phyloP scores from a whole-genome alignment of 176 grass and related monocot species.

The Oryza meyeriana region DNA sequence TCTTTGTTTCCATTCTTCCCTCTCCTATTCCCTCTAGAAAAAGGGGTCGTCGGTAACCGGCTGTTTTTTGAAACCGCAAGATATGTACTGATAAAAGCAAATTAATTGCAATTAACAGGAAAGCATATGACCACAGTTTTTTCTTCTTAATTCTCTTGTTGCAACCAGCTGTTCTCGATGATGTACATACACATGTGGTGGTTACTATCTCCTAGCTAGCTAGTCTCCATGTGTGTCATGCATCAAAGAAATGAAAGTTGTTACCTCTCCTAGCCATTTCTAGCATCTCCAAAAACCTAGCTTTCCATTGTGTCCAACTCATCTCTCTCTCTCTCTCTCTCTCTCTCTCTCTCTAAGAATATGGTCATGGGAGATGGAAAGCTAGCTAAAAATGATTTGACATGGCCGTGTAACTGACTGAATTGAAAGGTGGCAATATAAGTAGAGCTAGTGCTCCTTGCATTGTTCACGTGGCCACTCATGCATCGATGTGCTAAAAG shows the following conservation, averaged over 20 bases:
- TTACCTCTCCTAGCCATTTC: neutral
- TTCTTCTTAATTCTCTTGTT: neutral
- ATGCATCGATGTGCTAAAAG: neutral
- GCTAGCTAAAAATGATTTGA: neutral
- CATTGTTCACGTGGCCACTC: slow-evolving; percentile 21
- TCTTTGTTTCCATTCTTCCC: too few relatives aligned
- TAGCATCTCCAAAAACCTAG: slow-evolving; percentile 23
- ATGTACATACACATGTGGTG: neutral
- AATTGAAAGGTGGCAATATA: neutral
- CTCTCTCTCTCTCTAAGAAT: neutral
- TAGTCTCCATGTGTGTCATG: neutral
- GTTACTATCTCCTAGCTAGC: neutral
- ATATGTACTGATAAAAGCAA: too few relatives aligned
- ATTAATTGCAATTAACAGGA: neutral
- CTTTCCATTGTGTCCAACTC: slow-evolving; percentile 16
- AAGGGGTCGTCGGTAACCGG: too few relatives aligned
- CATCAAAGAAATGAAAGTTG: slow-evolving; percentile 8
- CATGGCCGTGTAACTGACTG: neutral
- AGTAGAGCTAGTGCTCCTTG: neutral
- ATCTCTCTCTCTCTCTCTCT: neutral
- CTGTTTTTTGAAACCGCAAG: too few relatives aligned
- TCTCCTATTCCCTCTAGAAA: too few relatives aligned
- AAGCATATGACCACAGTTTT: neutral
- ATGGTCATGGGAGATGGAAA: neutral
- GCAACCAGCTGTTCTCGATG: slow-evolving; percentile 6